Base-by-base conservation (phyloP, 441 rosid species). In the Brassica balearica region DNA sequence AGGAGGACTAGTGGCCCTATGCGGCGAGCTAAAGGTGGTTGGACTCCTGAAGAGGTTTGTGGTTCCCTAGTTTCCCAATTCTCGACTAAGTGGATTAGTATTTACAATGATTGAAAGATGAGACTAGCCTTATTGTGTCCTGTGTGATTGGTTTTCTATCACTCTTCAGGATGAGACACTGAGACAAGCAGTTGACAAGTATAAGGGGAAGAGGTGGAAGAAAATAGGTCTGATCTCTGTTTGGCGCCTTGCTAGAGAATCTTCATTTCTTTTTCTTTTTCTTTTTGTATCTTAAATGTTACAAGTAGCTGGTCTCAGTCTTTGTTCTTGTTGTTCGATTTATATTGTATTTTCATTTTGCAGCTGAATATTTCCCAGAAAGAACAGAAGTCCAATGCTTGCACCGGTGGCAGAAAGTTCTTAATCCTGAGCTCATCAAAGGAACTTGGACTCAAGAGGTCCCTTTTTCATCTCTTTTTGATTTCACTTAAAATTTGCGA, bases 381-480 rank as follows among this genome's bases (percentile, higher is more conserved):
- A 29, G 34, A 29, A 29, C 34, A 73, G 97, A 94, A 85, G 98
- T 94, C 68, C 99, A 96, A 69, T 96, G 98, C 82, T 79, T 96
- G 82, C 99, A 96, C 84, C 84, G 98, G 73, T 96, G 99, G 98
- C 99, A 96, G 77, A 96, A 96, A 82, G 99, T 96, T 87, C 92
- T 96, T 56, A 91, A 94, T 80, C 99, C 99, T 2, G 95, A 91
- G 14, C 97, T 96, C 84, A 83, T 94, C 71, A 96, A 96, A 86
- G 99, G 99, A 83, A 98, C 98, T 71, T 96, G 99, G 99, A 92
- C 41, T 36, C 93, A 85, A 86, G 95, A 96, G 96, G 99, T 94
- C 77, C 71, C 46, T 71, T 48, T 34, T 9, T 73, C n/a, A 29
- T 72, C n/a, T 36, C 56, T 29, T 69, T 69, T 11, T 65, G 29